These are phyloP conservation scores for Dipodascus albidus DNA, from an alignment of 805 yeast genomes.

Conservation along the genomic window DNA sequence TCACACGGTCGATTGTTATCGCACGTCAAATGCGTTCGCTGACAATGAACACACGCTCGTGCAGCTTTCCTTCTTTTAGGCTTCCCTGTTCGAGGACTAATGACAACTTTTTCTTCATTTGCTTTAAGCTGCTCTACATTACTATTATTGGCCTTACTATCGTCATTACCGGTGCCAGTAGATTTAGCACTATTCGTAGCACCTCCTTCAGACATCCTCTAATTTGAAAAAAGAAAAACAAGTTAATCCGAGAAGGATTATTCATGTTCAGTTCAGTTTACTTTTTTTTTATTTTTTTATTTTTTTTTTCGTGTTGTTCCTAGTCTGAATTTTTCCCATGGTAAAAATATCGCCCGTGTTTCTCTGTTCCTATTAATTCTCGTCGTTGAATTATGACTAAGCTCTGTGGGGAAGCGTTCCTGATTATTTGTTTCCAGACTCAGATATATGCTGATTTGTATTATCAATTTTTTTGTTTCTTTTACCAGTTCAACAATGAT, in stretches of 20 bases:
- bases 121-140: not conserved
- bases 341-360: not conserved
- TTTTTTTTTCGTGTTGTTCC: not conserved
- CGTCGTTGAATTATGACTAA: not conserved
- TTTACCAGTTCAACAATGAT: too few relatives aligned
- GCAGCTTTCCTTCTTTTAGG: constrained; percentile 54
- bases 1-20: constrained; percentile 74
- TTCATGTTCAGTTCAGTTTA: not conserved
- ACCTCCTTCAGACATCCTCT: not conserved
- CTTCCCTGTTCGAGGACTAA: constrained; percentile 26
- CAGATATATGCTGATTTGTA: not conserved
- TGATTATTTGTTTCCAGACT: not conserved
- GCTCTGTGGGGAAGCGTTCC: not conserved
- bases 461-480: too few relatives aligned
- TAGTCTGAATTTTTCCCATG: too few relatives aligned
- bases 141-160: not conserved
- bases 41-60: constrained; percentile 87
- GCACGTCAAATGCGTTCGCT: constrained; percentile 85
- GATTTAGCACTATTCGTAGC: not conserved
- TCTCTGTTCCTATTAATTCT: not conserved
- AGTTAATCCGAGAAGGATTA: not conserved
- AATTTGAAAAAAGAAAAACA: not conserved
- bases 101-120: not conserved
- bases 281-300: not conserved
- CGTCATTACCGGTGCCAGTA: too few relatives aligned